phyloP scores from a whole-genome alignment of 106 monocot species.

The Vanilla planifolia region DNA sequence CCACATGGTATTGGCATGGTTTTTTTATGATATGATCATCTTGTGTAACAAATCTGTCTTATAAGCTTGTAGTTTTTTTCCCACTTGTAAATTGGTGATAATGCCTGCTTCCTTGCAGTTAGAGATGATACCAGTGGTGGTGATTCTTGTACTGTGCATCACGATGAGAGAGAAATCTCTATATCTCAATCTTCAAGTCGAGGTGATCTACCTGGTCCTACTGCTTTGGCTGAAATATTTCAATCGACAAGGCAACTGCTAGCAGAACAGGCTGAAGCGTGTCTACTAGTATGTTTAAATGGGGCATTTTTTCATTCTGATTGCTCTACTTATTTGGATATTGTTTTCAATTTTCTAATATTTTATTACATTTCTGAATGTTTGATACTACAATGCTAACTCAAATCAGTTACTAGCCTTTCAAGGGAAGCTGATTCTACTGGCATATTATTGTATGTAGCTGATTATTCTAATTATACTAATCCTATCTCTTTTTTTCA shows the following conservation, averaged over 20 bases:
- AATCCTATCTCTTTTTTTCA: too few relatives aligned
- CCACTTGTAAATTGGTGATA: background rate
- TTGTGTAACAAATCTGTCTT: background rate
- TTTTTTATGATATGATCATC: background rate
- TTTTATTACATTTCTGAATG: background rate
- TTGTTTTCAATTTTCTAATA: background rate
- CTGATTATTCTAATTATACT: too few relatives aligned
- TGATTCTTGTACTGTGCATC: slow-evolving; percentile 6
- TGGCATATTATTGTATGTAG: too few relatives aligned
- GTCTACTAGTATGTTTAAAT: slow-evolving; percentile 32
- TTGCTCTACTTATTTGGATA: background rate
- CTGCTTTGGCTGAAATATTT: slow-evolving; percentile 48
- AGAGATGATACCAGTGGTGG: slow-evolving; percentile 6
- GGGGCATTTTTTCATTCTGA: background rate
- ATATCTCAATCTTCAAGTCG: slow-evolving; percentile 19
- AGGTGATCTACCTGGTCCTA: slow-evolving; percentile 46
- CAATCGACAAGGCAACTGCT: slow-evolving; percentile 46
- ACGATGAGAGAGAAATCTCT: slow-evolving; percentile 12
- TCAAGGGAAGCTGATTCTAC: background rate
- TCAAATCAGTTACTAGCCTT: background rate
- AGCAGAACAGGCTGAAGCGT: slow-evolving; percentile 37
- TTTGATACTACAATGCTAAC: background rate
- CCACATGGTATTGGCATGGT: slow-evolving; percentile 27
- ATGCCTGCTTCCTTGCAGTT: slow-evolving; percentile 13
- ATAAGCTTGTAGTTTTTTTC: background rate